These are phyloP conservation scores for Amanita polypyramis DNA, from an alignment of 768 basidiomycete species.

Conservation along the genomic window DNA sequence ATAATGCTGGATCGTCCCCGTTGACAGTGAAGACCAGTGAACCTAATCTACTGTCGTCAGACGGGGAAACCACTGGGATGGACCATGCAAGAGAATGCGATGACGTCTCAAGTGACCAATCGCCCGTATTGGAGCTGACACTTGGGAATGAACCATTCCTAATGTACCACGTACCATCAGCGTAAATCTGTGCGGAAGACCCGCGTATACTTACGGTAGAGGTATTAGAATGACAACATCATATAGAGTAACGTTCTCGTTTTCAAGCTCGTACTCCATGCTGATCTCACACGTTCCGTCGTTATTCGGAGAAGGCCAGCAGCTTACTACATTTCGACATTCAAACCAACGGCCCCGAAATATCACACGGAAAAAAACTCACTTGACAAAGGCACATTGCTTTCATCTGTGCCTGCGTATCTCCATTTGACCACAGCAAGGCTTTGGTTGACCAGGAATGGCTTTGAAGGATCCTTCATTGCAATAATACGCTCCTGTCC, in stretches of 20 bases:
- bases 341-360: constrained; percentile 1
- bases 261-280: constrained; percentile 95
- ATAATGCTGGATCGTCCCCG: constrained; percentile 71
- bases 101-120: constrained; percentile 75
- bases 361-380: constrained; percentile 20
- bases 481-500: constrained; percentile 55
- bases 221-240: constrained; percentile 89
- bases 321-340: constrained; percentile 61
- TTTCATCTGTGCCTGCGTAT: constrained; percentile 85
- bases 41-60: constrained; percentile 58
- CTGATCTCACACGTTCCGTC: constrained; percentile 92
- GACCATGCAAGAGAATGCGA: constrained; percentile 83
- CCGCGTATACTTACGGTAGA: constrained; percentile 58
- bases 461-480: constrained; percentile 71
- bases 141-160: constrained; percentile 81
- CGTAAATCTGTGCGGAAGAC: neutral
- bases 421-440: constrained; percentile 91
- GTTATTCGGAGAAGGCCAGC: constrained; percentile 91
- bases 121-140: constrained; percentile 63
- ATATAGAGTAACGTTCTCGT: constrained; percentile 66
- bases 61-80: constrained; percentile 53
- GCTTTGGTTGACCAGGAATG: constrained; percentile 83
- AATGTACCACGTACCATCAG: neutral
- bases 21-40: constrained; percentile 86
- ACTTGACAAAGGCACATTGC: constrained; percentile 86